A percentile compares a stretch with the other conserved stretches of the same genome.
phyloP scores from a whole-genome alignment of 2,329 filamentous ascomycete species.

The Cladobotryum mycophilum region DNA sequence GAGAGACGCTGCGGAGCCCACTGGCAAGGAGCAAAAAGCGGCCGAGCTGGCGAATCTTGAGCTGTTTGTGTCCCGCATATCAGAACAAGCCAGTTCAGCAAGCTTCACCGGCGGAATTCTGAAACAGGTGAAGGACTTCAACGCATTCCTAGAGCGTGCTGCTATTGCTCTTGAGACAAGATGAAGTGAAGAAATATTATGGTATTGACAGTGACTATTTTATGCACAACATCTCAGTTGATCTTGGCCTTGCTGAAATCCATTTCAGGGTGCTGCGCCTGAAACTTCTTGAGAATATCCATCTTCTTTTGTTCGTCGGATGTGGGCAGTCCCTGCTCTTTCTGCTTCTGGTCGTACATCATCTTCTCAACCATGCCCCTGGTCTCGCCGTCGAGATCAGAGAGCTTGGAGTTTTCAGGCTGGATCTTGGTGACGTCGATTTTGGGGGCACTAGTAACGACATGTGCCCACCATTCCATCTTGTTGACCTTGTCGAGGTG shows the following conservation, averaged over 20 bases:
- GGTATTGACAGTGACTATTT: constrained; percentile 7
- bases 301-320: constrained; percentile 94
- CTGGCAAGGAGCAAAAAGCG: constrained; percentile 39
- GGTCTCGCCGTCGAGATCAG: constrained; percentile 91
- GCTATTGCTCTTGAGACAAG: constrained; percentile 49
- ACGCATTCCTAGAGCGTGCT: constrained; percentile 56
- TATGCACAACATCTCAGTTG: constrained; percentile 30
- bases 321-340: constrained; percentile 81
- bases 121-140: constrained; percentile 54
- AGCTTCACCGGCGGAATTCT: constrained; percentile 47
- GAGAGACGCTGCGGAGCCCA: constrained; percentile 41
- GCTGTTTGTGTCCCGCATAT: constrained; percentile 47
- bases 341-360: constrained; percentile 99
- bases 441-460: constrained; percentile 77
- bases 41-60: constrained; percentile 53
- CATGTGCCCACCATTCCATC: constrained; percentile 97
- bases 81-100: constrained; percentile 45
- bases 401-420: constrained; percentile 85
- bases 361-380: constrained; percentile 99
- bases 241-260: constrained; percentile 68
- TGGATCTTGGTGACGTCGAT: constrained; percentile 95
- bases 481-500: constrained; percentile 95
- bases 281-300: constrained; percentile 89
- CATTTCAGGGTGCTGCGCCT: constrained; percentile 69
- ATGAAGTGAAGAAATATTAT: constrained; percentile 17